Evolutionary conservation across 257 asterid genomes (phyloP).

Genomic region (Nicotiana otophora): DNA sequence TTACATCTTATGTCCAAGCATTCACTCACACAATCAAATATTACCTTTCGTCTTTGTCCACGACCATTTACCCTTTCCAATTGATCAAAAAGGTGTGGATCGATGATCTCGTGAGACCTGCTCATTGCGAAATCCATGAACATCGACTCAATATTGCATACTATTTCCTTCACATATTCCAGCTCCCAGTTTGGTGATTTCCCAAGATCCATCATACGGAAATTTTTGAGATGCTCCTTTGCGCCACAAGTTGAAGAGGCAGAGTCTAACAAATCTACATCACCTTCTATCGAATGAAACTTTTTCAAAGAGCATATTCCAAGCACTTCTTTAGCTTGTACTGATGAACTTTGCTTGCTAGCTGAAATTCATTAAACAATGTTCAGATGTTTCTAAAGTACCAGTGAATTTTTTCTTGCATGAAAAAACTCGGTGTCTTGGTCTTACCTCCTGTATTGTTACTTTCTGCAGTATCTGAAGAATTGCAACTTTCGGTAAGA

Average conservation of each 20-base stretch:
- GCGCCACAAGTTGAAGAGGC: conserved; percentile 53
- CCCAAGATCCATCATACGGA: neutral
- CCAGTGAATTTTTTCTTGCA: neutral
- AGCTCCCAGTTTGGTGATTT: conserved; percentile 42
- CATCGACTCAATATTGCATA: conserved; percentile 46
- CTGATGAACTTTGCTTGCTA: conserved; percentile 56
- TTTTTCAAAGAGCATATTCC: conserved; percentile 31
- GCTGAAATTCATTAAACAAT: conserved; percentile 34
- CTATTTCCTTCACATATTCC: conserved; percentile 60
- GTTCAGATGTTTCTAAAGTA: neutral
- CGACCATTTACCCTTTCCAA: conserved; percentile 28
- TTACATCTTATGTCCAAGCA: conserved; percentile 55
- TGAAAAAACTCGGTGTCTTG: neutral
- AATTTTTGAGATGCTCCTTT: conserved; percentile 15
- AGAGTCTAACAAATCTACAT: conserved; percentile 67
- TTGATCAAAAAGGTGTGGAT: conserved; percentile 46
- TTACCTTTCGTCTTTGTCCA: conserved; percentile 34
- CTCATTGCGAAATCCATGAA: conserved; percentile 59
- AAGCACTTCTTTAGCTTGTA: conserved; percentile 47
- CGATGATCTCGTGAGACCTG: conserved; percentile 32
- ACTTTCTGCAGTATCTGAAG: conserved; percentile 46
- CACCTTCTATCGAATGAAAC: conserved; percentile 35
- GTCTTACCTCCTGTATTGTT: conserved; percentile 46
- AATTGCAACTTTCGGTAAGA: conserved; percentile 38
- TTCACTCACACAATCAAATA: conserved; percentile 67